Evolutionary conservation across 352 stramenopile species (phyloP), one percentile per base, ranked within the genome.

Genomic region (Phytophthora kernoviae): DNA sequence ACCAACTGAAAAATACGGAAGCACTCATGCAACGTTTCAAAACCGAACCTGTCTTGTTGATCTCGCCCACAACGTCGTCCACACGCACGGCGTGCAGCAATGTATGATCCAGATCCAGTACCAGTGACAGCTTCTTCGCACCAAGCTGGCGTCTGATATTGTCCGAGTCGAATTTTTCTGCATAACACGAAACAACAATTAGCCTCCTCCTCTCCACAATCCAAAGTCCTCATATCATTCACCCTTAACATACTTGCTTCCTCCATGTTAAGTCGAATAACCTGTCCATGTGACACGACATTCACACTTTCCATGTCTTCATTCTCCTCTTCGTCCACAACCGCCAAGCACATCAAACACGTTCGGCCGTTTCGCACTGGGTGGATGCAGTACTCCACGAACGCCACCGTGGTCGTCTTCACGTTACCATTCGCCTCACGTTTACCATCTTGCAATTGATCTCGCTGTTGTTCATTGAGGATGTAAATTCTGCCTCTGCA

Each of bases 91-190:
- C 96, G 76, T 99, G 97, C 5, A 99, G 77, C 41, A 99, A 73
- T 2, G 97, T 99, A 73, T 99, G 96, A 76, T 99, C 97, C 27
- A 99, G 75, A 86, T 99, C 97, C 30, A 99, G 77, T 26, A 99
- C 95, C 11, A 99, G 70, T 34, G 87, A 97, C 18, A 99, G 70
- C 62, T 98, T 98, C 62, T 91, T 94, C 30, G 78, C 68, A 22
- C 84, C 69, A 22, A 95, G 81, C 46, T 99, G 80, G 27, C 91
- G 87, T 41, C 88, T 75, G 22, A 96, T 90, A 51, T 92, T 96
- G 49, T 90, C 81, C 54, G 69, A 84, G 59, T 94, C 85, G 42
- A 94, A 91, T 71, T 91, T 90, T 73, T 93, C 87, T 92, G 54
- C n/a, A 58, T n/a, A 36, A 12, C 15, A 68, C 18, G 27, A 58